A percentile compares a stretch with the other conserved stretches of the same genome.
These are phyloP conservation scores for Neurospora sp. DNA, from an alignment of 495 filamentous ascomycete genomes.

Conservation along the genomic window DNA sequence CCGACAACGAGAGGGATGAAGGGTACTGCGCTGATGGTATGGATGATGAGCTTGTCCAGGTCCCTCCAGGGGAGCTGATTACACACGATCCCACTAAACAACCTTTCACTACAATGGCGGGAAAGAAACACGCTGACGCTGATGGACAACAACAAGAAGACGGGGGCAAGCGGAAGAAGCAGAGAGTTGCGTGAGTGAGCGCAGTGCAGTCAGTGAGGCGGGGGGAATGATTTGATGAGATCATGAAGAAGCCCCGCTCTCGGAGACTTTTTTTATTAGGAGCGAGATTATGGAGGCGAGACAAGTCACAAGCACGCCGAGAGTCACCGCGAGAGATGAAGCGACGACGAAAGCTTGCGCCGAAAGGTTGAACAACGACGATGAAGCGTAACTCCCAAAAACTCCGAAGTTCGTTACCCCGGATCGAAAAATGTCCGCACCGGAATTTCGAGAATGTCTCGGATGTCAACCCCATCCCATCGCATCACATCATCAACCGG, in stretches of 20 bases:
- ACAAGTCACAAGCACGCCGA: background rate
- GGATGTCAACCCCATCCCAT: background rate
- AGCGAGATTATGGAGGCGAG: background rate
- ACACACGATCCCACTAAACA: background rate
- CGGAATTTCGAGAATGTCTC: background rate
- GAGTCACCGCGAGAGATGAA: background rate
- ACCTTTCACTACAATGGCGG: background rate
- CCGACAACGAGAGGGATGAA: slow-evolving; percentile 19
- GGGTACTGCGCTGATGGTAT: slow-evolving; percentile 19
- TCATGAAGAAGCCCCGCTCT: background rate
- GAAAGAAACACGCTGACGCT: background rate
- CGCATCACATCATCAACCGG: background rate
- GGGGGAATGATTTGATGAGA: background rate
- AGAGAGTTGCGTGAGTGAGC: background rate
- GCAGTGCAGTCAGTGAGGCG: background rate
- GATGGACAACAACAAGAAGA: background rate
- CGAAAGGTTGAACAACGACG: background rate
- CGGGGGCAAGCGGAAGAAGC: background rate
- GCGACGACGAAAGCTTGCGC: background rate
- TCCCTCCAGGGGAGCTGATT: background rate
- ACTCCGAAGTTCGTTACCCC: background rate
- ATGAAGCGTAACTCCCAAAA: background rate
- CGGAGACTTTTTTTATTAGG: background rate
- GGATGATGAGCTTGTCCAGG: slow-evolving; percentile 5
- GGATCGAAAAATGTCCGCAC: background rate